Conservation (phyloP, 306 rosid genomes). For the Trichosanthes truncata region DNA sequence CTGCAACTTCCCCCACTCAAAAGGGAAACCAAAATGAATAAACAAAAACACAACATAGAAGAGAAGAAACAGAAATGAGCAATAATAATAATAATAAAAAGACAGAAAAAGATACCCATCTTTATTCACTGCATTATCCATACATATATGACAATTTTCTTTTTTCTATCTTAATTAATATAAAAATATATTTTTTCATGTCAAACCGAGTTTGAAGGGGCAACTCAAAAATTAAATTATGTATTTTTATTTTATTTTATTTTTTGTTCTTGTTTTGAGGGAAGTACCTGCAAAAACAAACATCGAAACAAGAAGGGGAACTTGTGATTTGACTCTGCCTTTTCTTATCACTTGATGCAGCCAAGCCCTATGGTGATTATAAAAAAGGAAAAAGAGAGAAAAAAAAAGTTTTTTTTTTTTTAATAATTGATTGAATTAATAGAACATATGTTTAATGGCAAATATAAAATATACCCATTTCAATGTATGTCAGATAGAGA, state of each 20-base stretch:
- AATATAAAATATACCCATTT: slow-evolving; percentile 22
- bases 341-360: slow-evolving; percentile 37
- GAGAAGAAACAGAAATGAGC: slow-evolving; percentile 16
- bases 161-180: background rate
- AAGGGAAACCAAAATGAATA: slow-evolving; percentile 28
- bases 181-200: background rate
- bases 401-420: background rate
- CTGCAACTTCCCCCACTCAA: slow-evolving; percentile 51
- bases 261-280: background rate
- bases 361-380: slow-evolving; percentile 38
- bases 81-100: slow-evolving; percentile 14
- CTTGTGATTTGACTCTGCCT: slow-evolving; percentile 64
- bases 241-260: background rate
- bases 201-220: background rate
- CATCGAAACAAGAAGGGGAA: slow-evolving; percentile 41
- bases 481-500: slow-evolving; percentile 29
- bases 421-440: background rate
- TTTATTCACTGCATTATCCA: slow-evolving; percentile 61
- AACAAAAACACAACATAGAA: slow-evolving; percentile 9
- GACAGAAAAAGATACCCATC: slow-evolving; percentile 63
- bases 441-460: slow-evolving; percentile 12
- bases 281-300: slow-evolving; percentile 57
- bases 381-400: slow-evolving; percentile 13
- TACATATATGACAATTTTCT: slow-evolving; percentile 19
- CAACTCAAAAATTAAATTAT: background rate